phyloP scores from a whole-genome alignment of 1,284 basidiomycete genomes.

The Exobasidium rhododendri region DNA sequence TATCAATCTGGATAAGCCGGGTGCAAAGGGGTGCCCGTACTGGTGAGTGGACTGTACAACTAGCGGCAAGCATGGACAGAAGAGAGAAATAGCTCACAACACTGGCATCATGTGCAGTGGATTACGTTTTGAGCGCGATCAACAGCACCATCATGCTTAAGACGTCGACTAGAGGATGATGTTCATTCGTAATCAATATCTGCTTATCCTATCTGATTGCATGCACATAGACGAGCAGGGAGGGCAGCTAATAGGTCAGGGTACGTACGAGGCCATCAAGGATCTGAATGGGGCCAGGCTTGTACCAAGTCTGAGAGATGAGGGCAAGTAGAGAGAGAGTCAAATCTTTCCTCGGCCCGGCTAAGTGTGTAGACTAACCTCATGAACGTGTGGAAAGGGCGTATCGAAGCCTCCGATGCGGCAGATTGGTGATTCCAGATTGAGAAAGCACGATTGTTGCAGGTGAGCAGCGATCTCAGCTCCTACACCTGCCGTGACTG shows the following conservation, averaged over 20 bases:
- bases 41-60: slow-evolving; percentile 1
- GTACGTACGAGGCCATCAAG: slow-evolving; percentile 18
- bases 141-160: slow-evolving; percentile 10
- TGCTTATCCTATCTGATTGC: too few species aligned
- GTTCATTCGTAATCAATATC: too few species aligned
- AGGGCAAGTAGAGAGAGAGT: not conserved
- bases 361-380: slow-evolving; percentile 6
- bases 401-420: slow-evolving; percentile 24
- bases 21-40: slow-evolving; percentile 46
- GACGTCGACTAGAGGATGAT: not conserved
- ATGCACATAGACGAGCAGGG: too few species aligned
- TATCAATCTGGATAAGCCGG: slow-evolving; percentile 69
- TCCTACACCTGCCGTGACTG: slow-evolving; percentile 39
- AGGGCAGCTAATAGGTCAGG: slow-evolving; percentile 15
- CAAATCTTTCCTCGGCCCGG: not conserved
- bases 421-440: slow-evolving; percentile 25
- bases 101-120: slow-evolving; percentile 10
- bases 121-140: slow-evolving; percentile 13
- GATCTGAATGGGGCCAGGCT: slow-evolving; percentile 13
- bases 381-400: slow-evolving; percentile 24
- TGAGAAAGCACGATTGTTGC: slow-evolving; percentile 41
- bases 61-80: not conserved
- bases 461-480: slow-evolving; percentile 42
- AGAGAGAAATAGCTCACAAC: not conserved
- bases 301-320: slow-evolving; percentile 5